Conservation (phyloP, 345 rosid genomes). For the Hypericum androsaemum region DNA sequence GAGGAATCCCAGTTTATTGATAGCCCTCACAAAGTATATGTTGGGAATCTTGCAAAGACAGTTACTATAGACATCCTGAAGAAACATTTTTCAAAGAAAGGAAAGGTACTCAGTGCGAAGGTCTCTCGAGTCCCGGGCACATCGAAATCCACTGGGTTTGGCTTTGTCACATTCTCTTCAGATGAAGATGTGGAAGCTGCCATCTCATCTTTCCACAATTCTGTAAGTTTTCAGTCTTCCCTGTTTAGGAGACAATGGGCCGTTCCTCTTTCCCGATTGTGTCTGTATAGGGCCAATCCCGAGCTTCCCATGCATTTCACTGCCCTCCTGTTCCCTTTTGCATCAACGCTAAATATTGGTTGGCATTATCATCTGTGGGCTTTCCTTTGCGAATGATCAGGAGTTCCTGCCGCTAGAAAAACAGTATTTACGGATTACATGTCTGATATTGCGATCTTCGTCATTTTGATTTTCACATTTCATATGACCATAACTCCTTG, state of each 20-base stretch:
- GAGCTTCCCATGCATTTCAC: too few species aligned
- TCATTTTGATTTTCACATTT: too few species aligned
- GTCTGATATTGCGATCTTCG: too few species aligned
- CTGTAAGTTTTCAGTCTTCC: slow-evolving; percentile 41
- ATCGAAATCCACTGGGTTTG: slow-evolving; percentile 74
- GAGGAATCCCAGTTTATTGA: slow-evolving; percentile 68
- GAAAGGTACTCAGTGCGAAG: slow-evolving; percentile 68
- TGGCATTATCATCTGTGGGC: too few species aligned
- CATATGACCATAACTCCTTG: neutral
- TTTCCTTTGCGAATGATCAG: too few species aligned
- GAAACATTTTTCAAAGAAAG: slow-evolving; percentile 59
- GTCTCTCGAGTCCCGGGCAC: slow-evolving; percentile 76
- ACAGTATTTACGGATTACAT: too few species aligned
- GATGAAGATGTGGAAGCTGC: slow-evolving; percentile 73
- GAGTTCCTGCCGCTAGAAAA: too few species aligned
- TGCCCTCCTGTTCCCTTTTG: too few species aligned
- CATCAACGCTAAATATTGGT: too few species aligned
- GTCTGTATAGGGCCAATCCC: neutral
- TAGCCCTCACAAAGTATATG: slow-evolving; percentile 65
- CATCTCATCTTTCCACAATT: slow-evolving; percentile 53
- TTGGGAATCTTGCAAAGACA: slow-evolving; percentile 83
- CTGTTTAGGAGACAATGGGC: neutral
- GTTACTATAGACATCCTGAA: slow-evolving; percentile 55
- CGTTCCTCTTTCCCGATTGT: neutral
- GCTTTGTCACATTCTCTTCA: slow-evolving; percentile 76